A percentile compares a stretch with the other conserved stretches of the same genome.
phyloP scores from a whole-genome alignment of 2,329 filamentous ascomycete genomes.

The Colletotrichum sp. region DNA sequence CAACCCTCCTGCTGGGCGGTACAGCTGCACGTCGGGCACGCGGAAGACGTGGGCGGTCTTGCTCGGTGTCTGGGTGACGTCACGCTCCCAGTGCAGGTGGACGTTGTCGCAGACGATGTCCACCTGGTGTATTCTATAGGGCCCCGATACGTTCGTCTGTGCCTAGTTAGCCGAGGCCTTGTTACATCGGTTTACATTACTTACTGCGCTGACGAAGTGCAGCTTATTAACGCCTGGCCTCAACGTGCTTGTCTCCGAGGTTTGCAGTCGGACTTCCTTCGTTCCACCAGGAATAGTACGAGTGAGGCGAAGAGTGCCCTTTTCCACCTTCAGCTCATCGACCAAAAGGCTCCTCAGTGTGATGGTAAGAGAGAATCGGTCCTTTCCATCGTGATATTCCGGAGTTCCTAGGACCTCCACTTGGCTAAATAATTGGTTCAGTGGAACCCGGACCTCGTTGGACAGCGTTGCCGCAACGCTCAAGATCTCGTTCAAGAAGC shows the following conservation, averaged over 20 bases:
- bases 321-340: slow-evolving; percentile 70
- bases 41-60: slow-evolving; percentile 58
- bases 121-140: slow-evolving; percentile 77
- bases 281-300: slow-evolving; percentile 15
- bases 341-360: slow-evolving; percentile 74
- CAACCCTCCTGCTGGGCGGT: slow-evolving; percentile 72
- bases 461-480: slow-evolving; percentile 47
- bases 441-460: slow-evolving; percentile 68
- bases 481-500: slow-evolving; percentile 53
- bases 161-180: slow-evolving; percentile 29
- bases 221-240: slow-evolving; percentile 54
- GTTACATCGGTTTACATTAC: slow-evolving; percentile 16
- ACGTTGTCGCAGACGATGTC: slow-evolving; percentile 69
- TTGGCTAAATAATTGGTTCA: slow-evolving; percentile 76
- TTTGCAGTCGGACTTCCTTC: slow-evolving; percentile 55
- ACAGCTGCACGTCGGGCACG: slow-evolving; percentile 71
- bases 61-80: slow-evolving; percentile 51
- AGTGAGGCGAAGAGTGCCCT: slow-evolving; percentile 41
- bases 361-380: slow-evolving; percentile 76
- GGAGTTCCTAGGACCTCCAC: slow-evolving; percentile 72
- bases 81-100: slow-evolving; percentile 68
- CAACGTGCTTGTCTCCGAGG: slow-evolving; percentile 45
- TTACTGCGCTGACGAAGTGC: slow-evolving; percentile 33
- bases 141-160: slow-evolving; percentile 71
- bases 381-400: slow-evolving; percentile 70